These are phyloP conservation scores for Auxenochlorella pyrenoidosa DNA, from an alignment of 139 green algal species.

Conservation along the genomic window DNA sequence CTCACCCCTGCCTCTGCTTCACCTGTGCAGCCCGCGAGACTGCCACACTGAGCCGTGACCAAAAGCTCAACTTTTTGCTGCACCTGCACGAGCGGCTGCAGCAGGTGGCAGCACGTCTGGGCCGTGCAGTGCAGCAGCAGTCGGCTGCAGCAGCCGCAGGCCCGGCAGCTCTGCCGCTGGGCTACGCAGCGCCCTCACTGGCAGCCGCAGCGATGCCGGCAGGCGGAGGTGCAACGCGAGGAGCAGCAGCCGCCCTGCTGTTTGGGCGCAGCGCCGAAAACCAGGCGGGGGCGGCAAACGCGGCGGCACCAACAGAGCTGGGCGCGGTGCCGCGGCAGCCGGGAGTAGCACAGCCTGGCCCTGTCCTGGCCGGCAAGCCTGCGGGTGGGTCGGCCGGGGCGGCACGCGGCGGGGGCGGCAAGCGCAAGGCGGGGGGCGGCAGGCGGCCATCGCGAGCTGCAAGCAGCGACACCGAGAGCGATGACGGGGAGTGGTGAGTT, in stretches of 20 bases:
- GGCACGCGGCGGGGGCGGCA: neutral
- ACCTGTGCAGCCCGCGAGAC: conserved; percentile 51
- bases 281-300: neutral
- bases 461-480: neutral
- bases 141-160: conserved; percentile 9
- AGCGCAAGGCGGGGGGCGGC: conserved; percentile 22
- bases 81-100: conserved; percentile 59
- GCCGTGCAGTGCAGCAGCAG: neutral
- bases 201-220: neutral
- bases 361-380: neutral
- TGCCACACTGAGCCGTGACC: conserved; percentile 39
- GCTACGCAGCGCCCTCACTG: neutral
- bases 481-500: conserved; percentile 19
- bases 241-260: neutral
- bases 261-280: conserved; percentile 8
- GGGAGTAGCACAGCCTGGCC: neutral
- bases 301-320: neutral
- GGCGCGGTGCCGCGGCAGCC: neutral
- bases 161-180: neutral
- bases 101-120: conserved; percentile 23
- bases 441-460: neutral
- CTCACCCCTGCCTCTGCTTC: neutral
- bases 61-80: conserved; percentile 67
- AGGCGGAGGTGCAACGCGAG: neutral
- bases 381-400: neutral